These are phyloP conservation scores for Geotrichum australiense DNA, from an alignment of 1,139 yeast genomes.

Conservation along the genomic window DNA sequence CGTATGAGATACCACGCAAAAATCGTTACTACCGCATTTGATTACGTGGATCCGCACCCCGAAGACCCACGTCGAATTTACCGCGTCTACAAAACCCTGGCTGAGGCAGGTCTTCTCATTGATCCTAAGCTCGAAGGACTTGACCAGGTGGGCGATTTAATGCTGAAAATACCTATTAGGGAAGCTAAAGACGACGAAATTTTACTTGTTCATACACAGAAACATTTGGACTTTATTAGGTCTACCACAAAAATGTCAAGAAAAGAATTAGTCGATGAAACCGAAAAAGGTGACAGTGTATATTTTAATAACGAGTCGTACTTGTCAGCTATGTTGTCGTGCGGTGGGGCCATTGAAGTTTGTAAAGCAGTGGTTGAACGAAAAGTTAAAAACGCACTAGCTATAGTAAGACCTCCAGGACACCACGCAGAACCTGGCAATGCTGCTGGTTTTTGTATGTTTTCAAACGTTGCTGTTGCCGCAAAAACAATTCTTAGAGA, in stretches of 20 bases:
- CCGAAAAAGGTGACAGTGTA: conserved; percentile 90
- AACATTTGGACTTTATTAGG: conserved; percentile 68
- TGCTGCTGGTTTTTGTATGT: conserved; percentile 95
- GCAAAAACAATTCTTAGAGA: conserved; percentile 75
- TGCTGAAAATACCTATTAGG: conserved; percentile 84
- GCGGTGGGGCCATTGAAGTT: conserved; percentile 97
- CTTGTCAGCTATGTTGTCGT: conserved; percentile 80
- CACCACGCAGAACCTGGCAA: conserved; percentile 98
- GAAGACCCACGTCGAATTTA: conserved; percentile 97
- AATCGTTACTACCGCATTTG: conserved; percentile 83
- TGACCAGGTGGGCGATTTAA: conserved; percentile 77
- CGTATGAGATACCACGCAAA: conserved; percentile 97
- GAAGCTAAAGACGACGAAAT: conserved; percentile 87
- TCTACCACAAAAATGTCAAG: conserved; percentile 74
- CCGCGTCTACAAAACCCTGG: conserved; percentile 84
- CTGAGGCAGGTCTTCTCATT: conserved; percentile 83
- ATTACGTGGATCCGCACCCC: conserved; percentile 97
- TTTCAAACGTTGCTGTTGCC: conserved; percentile 96
- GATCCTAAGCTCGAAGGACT: conserved; percentile 78
- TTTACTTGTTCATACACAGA: conserved; percentile 73
- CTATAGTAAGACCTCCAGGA: conserved; percentile 97
- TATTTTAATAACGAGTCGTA: conserved; percentile 89
- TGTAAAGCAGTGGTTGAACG: conserved; percentile 95
- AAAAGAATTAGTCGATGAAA: conserved; percentile 70
- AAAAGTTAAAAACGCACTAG: conserved; percentile 80